Percentiles rank a stretch among this genome's conserved stretches.
These are phyloP conservation scores for Zygotorulaspora sp. DNA, from an alignment of 805 yeast genomes.

Conservation along the genomic window DNA sequence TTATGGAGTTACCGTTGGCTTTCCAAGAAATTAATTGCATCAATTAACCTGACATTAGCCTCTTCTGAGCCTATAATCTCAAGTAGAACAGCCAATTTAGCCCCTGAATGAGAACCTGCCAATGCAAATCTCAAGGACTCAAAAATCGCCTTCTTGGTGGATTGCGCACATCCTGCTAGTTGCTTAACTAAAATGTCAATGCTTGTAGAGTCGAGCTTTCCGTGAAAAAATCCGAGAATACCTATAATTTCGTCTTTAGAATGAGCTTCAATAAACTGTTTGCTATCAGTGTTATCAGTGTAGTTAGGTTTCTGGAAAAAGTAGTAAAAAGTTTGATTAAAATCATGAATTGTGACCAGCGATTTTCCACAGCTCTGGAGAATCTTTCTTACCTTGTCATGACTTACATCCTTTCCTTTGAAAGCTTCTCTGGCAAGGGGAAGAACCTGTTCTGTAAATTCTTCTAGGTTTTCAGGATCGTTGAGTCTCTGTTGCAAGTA, in stretches of 20 bases:
- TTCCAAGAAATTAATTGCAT: constrained; percentile 17
- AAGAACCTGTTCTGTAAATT: constrained; percentile 36
- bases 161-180: constrained; percentile 1
- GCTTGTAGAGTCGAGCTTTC: constrained; percentile 5
- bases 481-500: constrained; percentile 48
- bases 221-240: constrained; percentile 19
- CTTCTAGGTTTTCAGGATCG: constrained; percentile 35
- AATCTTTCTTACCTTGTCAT: constrained; percentile 38
- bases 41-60: constrained; percentile 25
- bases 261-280: constrained; percentile 31
- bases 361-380: constrained; percentile 45
- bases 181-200: constrained; percentile 10
- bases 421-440: constrained; percentile 18
- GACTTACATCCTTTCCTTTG: constrained; percentile 11
- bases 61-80: constrained; percentile 49
- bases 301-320: constrained; percentile 41
- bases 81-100: constrained; percentile 55
- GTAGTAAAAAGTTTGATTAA: constrained; percentile 45
- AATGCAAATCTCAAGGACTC: constrained; percentile 62
- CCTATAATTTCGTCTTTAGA: constrained; percentile 10
- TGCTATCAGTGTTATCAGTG: constrained; percentile 22
- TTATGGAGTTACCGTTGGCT: constrained; percentile 1
- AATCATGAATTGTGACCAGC: constrained; percentile 51
- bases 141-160: constrained; percentile 40
- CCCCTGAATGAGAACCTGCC: constrained; percentile 66